Evolutionary conservation across 345 rosid species (phyloP), one percentile per base, ranked within the genome.

Genomic region (Pugionium dolabratum): DNA sequence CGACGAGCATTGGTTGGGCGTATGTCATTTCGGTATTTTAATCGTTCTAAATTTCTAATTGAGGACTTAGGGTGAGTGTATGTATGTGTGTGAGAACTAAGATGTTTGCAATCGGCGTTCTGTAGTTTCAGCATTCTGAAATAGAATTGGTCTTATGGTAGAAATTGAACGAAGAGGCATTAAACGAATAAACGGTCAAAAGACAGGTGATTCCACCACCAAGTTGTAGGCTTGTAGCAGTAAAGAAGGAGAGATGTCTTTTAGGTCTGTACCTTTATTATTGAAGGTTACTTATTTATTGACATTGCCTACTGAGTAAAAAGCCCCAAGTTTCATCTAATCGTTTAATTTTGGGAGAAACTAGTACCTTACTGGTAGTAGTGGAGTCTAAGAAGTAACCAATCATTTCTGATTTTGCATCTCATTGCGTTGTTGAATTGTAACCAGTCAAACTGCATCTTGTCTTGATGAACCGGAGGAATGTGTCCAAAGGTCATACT

Each of bases 1-100:
- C 91, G 91, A 27, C 86, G 91, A 71, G 93, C 91, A 51, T 47
- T 71, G 49, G 59, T 79, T 9, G 93, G 93, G 27, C 84, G 91
- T 41, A 83, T 91, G 93, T 91, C 96, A 52, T 91, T 91, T 78
- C 83, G 68, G 66, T 82, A 84, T 78, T 88, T 88, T 71, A 86
- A 83, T 75, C 89, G 93, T 63, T 79, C 84, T 52, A 78, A 18
- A 18, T 18, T 18, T 18, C 18, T 18, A 18, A 18, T 18, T 18
- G 18, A 18, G 18, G 18, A 18, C 18, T 85, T 33, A 91, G 83
- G 80, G 93, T 83, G 81, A 84, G 95, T 83, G 66, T 77, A 32
- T 45, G 37, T 71, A 61, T 74, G 52, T 9, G 41, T 72, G 52
- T 5, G 44, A 52, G 27, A 54, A 32, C 64, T 33, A 29, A 62